Base-by-base conservation (phyloP, 192 early-diverging fungal species). In the Geranomyces michiganensis region DNA sequence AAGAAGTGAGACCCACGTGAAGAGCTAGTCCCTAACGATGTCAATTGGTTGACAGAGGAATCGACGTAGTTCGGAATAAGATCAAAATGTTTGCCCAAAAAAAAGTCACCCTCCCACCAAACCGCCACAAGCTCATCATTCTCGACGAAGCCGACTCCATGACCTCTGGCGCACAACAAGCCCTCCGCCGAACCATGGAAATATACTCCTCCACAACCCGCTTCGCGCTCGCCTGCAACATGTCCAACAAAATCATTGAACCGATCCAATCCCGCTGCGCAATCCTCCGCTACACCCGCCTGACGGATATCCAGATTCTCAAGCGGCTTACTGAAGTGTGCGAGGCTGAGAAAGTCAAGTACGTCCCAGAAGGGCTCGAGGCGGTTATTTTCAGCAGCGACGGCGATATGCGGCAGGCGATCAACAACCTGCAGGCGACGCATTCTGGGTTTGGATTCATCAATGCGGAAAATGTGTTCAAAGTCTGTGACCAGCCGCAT, bases 51-150 rank as follows among this genome's bases (percentile, higher is more conserved):
- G n/a, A 9, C 76, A 93, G 94, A 72, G 95, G 95, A 30, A 97
- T 99, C 62, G 95, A 96, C 44, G 93, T 97, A 19, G 95, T 99
- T 15, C 86, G 97, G 53, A 96, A 96, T 83, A 84, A 89, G 53
- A 97, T 99, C 83, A 99, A 99, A 74, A 90, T 92, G 81, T 99
- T 99, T 90, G 97, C 97, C 12, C 95, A 99, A 72, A 97, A 94
- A 68, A 99, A 98, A 67, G 94, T 99, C 17, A 97, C 94, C 0
- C 79, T 99, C 45, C 93, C 95, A 7, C 76, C 92, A 19, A 93
- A 93, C 61, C 73, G 80, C 8, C 80, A 84, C 64, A 84, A 84
- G 72, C 81, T 84, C 62, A 75, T 99, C 46, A 97, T 99, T 77
- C 79, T 99, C 62, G 97, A 99, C 77, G 97, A 99, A 82, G 97